Evolutionary conservation across 2,329 filamentous ascomycete species (phyloP), one percentile per base, ranked within the genome.

Genomic region (Aspergillus quadrilineatus): DNA sequence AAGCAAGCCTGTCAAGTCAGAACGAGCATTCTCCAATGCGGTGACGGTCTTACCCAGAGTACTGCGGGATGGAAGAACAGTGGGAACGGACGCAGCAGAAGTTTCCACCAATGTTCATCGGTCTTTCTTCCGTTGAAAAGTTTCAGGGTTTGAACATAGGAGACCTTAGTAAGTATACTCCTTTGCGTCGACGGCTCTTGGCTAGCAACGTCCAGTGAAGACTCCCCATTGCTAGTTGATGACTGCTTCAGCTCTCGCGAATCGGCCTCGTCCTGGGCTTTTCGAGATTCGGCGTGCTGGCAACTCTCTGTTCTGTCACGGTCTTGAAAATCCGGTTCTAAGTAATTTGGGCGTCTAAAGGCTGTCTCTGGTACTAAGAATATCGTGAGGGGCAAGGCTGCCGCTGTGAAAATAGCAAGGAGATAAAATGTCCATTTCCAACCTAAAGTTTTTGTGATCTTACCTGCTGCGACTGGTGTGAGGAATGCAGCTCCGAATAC

Each of bases 361-460:
- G 91, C 86, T 0, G 90, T 96, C 74, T 97, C 93, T 0, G 93
- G 93, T 48, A 90, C 90, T 62, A 92, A 85, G 62, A 96, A 82
- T 58, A 94, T 77, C 17, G 96, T 77, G 9, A 88, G 75, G 0
- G 90, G 86, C 4, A 97, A 75, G 53, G 87, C 84, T 5, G 78
- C 80, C 4, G 81, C 90, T 44, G 86, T 82, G 74, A 96, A 95
- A 63, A 97, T 96, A 57, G 91, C 85, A 12, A 96, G 85, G 42
- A 97, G 83, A 72, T 92, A 91, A 69, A 97, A 97, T 0, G 87
- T 88, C 92, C 91, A 96, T 69, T 84, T 77, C 88, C 91, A 96
- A n/a, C 86, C 85, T 49, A 96, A 80, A 0, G 80, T 79, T 47
- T 84, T 76, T 3, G 91, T 91, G 65, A 96, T 92, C 74, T 91